Percentiles rank a stretch among this genome's conserved stretches.
phyloP scores from a whole-genome alignment of 2,329 filamentous ascomycete genomes.

The Colletotrichum sp. region DNA sequence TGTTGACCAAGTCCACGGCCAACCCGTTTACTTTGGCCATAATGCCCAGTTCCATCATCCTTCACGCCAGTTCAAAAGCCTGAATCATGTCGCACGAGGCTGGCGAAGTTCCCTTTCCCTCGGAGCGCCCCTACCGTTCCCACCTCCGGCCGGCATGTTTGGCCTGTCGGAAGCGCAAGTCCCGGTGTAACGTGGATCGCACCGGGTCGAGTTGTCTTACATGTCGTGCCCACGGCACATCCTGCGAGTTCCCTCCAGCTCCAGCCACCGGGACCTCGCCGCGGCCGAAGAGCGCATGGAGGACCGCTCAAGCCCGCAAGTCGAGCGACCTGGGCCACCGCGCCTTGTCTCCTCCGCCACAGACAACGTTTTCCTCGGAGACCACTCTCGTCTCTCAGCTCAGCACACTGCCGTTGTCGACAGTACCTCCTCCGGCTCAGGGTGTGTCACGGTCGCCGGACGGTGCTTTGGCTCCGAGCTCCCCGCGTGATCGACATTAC shows the following conservation, averaged over 20 bases:
- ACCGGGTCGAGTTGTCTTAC: conserved; percentile 58
- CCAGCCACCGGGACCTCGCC: not conserved
- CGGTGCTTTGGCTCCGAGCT: not conserved
- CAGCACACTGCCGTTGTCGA: not conserved
- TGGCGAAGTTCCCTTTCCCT: not conserved
- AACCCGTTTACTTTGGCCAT: not conserved
- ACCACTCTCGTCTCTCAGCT: not conserved
- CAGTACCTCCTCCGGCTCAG: conserved; percentile 29
- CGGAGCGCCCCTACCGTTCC: conserved; percentile 61
- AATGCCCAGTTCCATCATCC: not conserved
- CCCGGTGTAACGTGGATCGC: conserved; percentile 63
- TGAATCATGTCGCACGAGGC: not conserved
- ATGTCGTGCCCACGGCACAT: conserved; percentile 62
- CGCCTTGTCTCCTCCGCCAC: not conserved
- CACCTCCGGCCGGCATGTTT: conserved; percentile 67
- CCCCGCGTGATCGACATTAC: not conserved
- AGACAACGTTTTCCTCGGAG: not conserved
- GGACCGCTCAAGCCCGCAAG: not conserved
- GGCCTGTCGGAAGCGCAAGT: conserved; percentile 65
- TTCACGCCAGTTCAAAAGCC: fast-evolving
- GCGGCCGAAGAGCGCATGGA: conserved; percentile 11
- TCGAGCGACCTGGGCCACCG: not conserved
- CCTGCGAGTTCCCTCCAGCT: conserved; percentile 55
- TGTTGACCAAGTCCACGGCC: not conserved
- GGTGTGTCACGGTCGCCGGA: not conserved